Evolutionary conservation across 192 early-diverging fungal species (phyloP), one percentile per base, ranked within the genome.

Genomic region (Phycomyces nitens): DNA sequence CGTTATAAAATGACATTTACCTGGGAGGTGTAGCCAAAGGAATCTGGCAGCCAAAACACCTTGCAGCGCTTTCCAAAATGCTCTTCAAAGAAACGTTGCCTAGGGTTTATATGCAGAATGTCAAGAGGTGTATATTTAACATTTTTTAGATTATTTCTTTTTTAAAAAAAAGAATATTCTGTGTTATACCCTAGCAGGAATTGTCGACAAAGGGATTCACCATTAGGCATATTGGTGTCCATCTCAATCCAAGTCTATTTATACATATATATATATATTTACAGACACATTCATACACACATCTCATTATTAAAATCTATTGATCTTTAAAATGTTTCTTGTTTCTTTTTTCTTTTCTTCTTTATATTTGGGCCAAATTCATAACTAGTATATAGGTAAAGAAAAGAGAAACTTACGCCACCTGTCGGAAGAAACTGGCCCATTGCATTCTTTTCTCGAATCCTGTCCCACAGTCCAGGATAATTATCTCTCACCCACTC

Each of bases 201-300:
- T 72, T 99, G 97, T 15, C 97, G 84, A 56, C 85, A 88, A 34
- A 99, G 70, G 2, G 92, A 85, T 72, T 99, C 97, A n/a, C 97
- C 97, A 41, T 89, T 91, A 5, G 97, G 97, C 43, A 99, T 77
- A 79, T 99, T 98, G 76, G 90, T 92, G 76, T 99, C 97, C 94
- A 97, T 98, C 72, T 99, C 97, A 12, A 97, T 84, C 96, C 95
- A 98, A 21, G 94, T 93, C 62, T 82, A 79, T 24, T 20, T 24
- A 62, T 55, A n/a, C 15, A 18, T 49, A 21, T 49, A 61, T 21
- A 29, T 50, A 3, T 34, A 54, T 55, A 53, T n/a, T 23, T 23
- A 27, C 18, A 55, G 26, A 14, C 29, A 14, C 40, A 53, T 41
- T 62, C 3, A 21, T 49, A n/a, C n/a, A n/a, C n/a, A n/a, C n/a